phyloP scores from a whole-genome alignment of 164 flowering plant genomes.

The Warburgia ugandensis region DNA sequence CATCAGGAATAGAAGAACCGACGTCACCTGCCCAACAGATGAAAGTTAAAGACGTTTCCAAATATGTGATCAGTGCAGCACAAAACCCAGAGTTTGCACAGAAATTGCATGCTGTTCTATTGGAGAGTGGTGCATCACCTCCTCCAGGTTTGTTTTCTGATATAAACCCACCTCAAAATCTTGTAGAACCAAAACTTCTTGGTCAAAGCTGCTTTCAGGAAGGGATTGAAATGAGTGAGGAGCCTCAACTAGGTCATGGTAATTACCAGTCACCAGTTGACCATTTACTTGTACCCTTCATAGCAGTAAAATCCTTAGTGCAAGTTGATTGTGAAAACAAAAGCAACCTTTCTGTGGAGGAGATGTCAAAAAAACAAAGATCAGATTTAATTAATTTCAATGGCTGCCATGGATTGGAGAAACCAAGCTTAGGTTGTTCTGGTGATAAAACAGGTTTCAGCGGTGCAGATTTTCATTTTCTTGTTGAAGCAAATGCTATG shows the following conservation, averaged over 20 bases:
- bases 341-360: slow-evolving; percentile 13
- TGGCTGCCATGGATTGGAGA: neutral
- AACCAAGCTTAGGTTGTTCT: slow-evolving; percentile 3
- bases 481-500: slow-evolving; percentile 6
- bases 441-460: slow-evolving; percentile 1
- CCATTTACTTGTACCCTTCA: slow-evolving; percentile 20
- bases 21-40: slow-evolving; percentile 53
- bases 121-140: slow-evolving; percentile 80
- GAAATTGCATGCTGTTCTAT: slow-evolving; percentile 71
- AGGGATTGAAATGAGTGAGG: slow-evolving; percentile 15
- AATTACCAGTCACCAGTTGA: slow-evolving; percentile 16
- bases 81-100: slow-evolving; percentile 83
- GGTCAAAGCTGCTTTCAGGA: slow-evolving; percentile 17
- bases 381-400: slow-evolving; percentile 2
- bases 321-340: slow-evolving; percentile 10
- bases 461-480: slow-evolving; percentile 1
- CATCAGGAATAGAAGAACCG: slow-evolving; percentile 26
- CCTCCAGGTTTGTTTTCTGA: slow-evolving; percentile 61
- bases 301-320: slow-evolving; percentile 15
- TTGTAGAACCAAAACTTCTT: slow-evolving; percentile 21
- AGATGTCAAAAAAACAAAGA: slow-evolving; percentile 5
- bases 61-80: slow-evolving; percentile 78
- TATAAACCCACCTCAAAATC: slow-evolving; percentile 24
- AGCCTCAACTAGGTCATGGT: slow-evolving; percentile 7
- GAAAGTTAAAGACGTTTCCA: slow-evolving; percentile 71